Evolutionary conservation across 1,284 basidiomycete genomes (phyloP).

Genomic region (Stereum hirsutum): DNA sequence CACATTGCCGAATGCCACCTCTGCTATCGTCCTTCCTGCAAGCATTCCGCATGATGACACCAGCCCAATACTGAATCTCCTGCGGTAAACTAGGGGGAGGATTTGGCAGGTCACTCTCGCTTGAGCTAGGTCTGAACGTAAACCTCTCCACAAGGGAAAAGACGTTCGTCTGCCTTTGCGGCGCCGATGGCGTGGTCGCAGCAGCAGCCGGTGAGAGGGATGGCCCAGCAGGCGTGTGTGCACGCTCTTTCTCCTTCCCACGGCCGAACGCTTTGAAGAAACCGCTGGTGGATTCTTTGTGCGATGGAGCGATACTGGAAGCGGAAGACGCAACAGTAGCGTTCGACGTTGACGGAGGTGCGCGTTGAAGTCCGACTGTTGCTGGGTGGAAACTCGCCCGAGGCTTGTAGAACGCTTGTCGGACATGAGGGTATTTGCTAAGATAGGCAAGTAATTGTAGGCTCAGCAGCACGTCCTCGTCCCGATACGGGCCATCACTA

Average conservation of each 20-base stretch:
- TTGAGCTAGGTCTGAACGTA: slow-evolving; percentile 85
- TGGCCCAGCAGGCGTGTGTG: slow-evolving; percentile 10
- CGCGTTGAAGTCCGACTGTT: slow-evolving; percentile 29
- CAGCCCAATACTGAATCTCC: slow-evolving; percentile 99
- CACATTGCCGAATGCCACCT: slow-evolving; percentile 95
- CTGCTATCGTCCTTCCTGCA: slow-evolving; percentile 93
- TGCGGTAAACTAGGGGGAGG: slow-evolving; percentile 68
- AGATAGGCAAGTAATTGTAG: slow-evolving; percentile 94
- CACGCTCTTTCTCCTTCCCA: slow-evolving; percentile 26
- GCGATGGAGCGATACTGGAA: background rate
- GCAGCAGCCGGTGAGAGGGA: slow-evolving; percentile 13
- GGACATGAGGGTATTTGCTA: slow-evolving; percentile 96
- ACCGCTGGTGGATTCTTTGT: slow-evolving; percentile 15
- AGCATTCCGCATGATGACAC: slow-evolving; percentile 98
- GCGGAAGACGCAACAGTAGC: slow-evolving; percentile 1
- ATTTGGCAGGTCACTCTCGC: slow-evolving; percentile 64
- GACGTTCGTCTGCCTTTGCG: slow-evolving; percentile 64
- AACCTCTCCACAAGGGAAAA: slow-evolving; percentile 96
- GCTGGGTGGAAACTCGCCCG: slow-evolving; percentile 69
- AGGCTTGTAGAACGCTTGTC: slow-evolving; percentile 92
- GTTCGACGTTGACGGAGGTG: slow-evolving; percentile 6
- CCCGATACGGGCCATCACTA: slow-evolving; percentile 66
- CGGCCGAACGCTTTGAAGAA: slow-evolving; percentile 25
- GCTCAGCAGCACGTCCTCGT: slow-evolving; percentile 90
- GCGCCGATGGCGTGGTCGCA: slow-evolving; percentile 21